Base-by-base conservation (phyloP, 768 basidiomycete genomes). In the Suillus occidentalis region DNA sequence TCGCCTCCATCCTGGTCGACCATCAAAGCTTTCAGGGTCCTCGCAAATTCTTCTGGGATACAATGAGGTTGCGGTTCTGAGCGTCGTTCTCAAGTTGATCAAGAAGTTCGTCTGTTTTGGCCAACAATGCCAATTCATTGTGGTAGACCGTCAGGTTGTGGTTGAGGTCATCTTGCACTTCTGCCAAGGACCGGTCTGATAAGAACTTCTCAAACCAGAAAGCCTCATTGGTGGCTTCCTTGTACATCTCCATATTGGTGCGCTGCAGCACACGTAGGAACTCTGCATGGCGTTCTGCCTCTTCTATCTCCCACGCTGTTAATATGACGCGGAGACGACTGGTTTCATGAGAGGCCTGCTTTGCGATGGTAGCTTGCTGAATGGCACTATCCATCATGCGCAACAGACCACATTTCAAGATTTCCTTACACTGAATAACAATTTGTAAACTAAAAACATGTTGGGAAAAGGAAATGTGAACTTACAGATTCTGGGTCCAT, bases 241-340 rank as follows among this genome's bases (percentile, higher is more conserved):
- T 9, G 18, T 43, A 49, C 1, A 22, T 13, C 9, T 36, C 31
- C 3, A 14, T 12, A 16, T 43, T 49, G 47, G 0, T 49, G 12
- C 22, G 10, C 47, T 49, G 56, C 55, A 63, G 25, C 1, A 18
- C 49, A 40, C 43, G 9, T 9, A 58, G 53, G 20, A 63, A 28
- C 52, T 40, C 22, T 20, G 13, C 42, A 6, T 55, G 40, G 14
- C 49, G 31, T 59, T 64, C 57, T n/a, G 28, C 52, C 47, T 64
- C 63, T 37, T 64, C 63, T 49, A 64, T 64, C 20, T 64, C 59
- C 63, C 63, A 64, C 4, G 47, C 63, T 22, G 63, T 64, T 20
- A 50, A 34, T n/a, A 64, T 43, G 25, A 64, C 34, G n/a, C 34
- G 16, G 20, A 60, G 63, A 22, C 39, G 25, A 12, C 45, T 64